A percentile compares a stretch with the other conserved stretches of the same genome.
Evolutionary conservation across 306 rosid species (phyloP).

Genomic region (Cucumis cinereus): DNA sequence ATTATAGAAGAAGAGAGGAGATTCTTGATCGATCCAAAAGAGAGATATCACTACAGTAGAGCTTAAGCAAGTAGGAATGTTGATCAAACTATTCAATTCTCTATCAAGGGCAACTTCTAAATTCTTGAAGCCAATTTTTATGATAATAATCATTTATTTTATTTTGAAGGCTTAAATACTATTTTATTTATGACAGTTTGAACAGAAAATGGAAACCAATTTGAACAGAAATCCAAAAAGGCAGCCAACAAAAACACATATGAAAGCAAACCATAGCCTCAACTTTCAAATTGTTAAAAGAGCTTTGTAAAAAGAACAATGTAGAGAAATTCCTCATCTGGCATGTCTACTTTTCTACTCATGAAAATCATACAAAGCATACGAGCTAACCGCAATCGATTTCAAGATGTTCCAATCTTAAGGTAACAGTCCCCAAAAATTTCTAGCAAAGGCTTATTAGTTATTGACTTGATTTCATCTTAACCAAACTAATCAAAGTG

Average conservation of each 20-base stretch:
- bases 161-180: not conserved
- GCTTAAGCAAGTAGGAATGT: too few relatives aligned
- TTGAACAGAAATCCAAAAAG: not conserved
- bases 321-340: not conserved
- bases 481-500: not conserved
- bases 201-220: not conserved
- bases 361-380: not conserved
- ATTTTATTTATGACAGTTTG: too few relatives aligned
- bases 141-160: too few relatives aligned
- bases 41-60: too few relatives aligned
- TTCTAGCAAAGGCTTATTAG: not conserved
- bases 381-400: not conserved
- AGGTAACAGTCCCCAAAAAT: slow-evolving; percentile 2
- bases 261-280: not conserved
- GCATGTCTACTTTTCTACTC: not conserved
- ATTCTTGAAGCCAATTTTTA: not conserved
- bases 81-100: too few relatives aligned
- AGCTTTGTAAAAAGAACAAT: not conserved
- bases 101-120: not conserved
- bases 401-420: not conserved
- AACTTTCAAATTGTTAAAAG: not conserved
- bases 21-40: too few relatives aligned
- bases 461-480: not conserved
- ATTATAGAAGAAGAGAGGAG: too few relatives aligned
- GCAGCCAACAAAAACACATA: not conserved